Base-by-base conservation (phyloP, 129 eudicot genomes). In the Lactuca sativa region DNA sequence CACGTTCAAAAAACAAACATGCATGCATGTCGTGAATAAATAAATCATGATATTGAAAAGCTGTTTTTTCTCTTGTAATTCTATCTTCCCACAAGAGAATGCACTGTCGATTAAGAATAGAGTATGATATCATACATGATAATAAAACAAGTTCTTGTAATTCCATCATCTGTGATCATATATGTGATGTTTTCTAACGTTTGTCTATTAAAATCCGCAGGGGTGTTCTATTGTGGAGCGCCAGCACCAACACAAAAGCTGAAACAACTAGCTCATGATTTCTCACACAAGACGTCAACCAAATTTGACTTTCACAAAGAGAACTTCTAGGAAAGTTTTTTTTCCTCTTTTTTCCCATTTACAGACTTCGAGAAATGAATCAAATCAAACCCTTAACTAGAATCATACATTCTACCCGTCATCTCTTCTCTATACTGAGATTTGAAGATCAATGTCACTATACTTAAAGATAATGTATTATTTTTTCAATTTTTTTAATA, bases 221-320 rank as follows among this genome's bases (percentile, higher is more conserved):
- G 97, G 11, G 97, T 91, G 21, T 91, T 91, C 59, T 91, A 87
- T 70, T 91, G 97, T 73, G 97, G 98, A 68, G 83, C 90, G 63
- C 87, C 96, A 72, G 86, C 90, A 77, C 88, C 87, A 41, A 80
- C 87, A 56, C 84, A 85, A 64, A 90, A 86, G 67, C 77, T 92
- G 37, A 77, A 66, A 78, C 89, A 86, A 55, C 88, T 86, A 34
- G 96, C 95, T 62, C 79, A 65, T 4, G 90, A 92, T 70, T 92
- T 92, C 82, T 89, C 98, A 14, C 93, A 80, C 75, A 89, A 79
- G 82, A 88, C 96, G 69, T 65, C 85, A 59, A 92, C 96, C 62
- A 89, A 83, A 53, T 92, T 92, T 71, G 98, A 84, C 31, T 92
- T 92, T 70, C 98, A 92, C 79, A 92, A 92, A 71, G 98, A 92